Base-by-base conservation (phyloP, 495 filamentous ascomycete species). In the Penicillium macrosclerotiorum region DNA sequence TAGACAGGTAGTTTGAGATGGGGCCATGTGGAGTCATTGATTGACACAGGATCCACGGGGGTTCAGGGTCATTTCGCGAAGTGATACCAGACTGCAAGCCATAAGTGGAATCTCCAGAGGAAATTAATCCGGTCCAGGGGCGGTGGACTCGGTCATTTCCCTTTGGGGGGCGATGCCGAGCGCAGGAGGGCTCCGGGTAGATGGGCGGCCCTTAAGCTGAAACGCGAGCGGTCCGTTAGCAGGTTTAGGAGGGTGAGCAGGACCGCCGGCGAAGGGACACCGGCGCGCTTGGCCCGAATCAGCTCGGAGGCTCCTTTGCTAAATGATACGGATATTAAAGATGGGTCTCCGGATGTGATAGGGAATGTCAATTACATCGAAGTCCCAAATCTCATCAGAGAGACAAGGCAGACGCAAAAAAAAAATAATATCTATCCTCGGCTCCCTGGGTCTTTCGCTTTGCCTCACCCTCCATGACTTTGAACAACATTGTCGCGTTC, bases 131-230 rank as follows among this genome's bases (percentile, higher is more conserved):
- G 54, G 46, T 42, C 35, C 41, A 52, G 27, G 25, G 29, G 34
- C 22, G 2, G 41, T 42, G 47, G 57, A 24, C 17, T 55, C 13
- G 34, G 12, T 45, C 37, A 42, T 55, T 41, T 54, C 47, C 6
- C 29, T 18, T 37, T 50, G 30, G 36, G 46, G 45, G 35, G 31
- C 7, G 39, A 35, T 34, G 38, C 54, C 54, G 54, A 52, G 19
- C 18, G 16, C 33, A 43, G 47, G 30, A 24, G 0, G 37, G 40
- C 43, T 13, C 53, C 31, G 40, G 26, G 37, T 44, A 54, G 42
- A 57, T 57, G 50, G 52, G 29, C 25, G 11, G 31, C 37, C 26
- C 32, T 56, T 37, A 58, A 55, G 40, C 14, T 61, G 58, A 61
- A 61, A 61, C 58, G 45, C 5, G 24, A n/a, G 47, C 44, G 50